Conservation (phyloP, 441 rosid genomes). For the Arabidopsis hybrid region DNA sequence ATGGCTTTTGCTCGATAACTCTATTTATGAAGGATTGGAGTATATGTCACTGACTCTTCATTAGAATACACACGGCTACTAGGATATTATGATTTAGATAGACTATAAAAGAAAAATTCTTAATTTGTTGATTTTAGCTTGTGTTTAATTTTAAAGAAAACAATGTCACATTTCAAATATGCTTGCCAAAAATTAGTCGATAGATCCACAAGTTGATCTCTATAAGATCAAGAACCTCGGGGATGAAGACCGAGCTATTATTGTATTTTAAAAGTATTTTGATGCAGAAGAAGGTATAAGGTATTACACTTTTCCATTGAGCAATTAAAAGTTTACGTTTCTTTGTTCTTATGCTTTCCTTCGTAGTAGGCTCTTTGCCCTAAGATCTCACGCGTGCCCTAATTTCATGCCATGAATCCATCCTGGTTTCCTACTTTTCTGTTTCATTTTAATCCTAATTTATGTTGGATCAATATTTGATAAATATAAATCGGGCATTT, state of each 20-base stretch:
- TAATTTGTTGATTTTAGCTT: not conserved
- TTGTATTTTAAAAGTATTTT: not conserved
- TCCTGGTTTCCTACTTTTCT: slow-evolving; percentile 17
- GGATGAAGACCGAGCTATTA: not conserved
- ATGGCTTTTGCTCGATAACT: not conserved
- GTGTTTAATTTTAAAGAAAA: not conserved
- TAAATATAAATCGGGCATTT: no score
- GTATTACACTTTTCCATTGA: not conserved
- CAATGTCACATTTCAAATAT: not conserved
- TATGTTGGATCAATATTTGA: no score
- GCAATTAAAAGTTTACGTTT: not conserved
- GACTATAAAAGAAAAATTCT: not conserved
- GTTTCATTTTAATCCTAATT: not conserved
- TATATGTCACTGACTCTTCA: not conserved
- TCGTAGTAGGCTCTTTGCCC: slow-evolving; percentile 18
- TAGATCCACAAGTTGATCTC: not conserved
- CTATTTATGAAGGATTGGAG: not conserved
- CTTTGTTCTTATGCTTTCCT: slow-evolving; percentile 6
- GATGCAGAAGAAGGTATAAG: not conserved
- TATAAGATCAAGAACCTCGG: no score
- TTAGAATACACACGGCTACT: no score
- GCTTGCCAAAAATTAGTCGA: not conserved
- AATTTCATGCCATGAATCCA: slow-evolving; percentile 24
- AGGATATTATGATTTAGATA: not conserved
- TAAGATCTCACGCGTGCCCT: slow-evolving; percentile 29